These are phyloP conservation scores for Orbilia ellipsospora DNA, from an alignment of 2,329 filamentous ascomycete genomes.

Conservation along the genomic window DNA sequence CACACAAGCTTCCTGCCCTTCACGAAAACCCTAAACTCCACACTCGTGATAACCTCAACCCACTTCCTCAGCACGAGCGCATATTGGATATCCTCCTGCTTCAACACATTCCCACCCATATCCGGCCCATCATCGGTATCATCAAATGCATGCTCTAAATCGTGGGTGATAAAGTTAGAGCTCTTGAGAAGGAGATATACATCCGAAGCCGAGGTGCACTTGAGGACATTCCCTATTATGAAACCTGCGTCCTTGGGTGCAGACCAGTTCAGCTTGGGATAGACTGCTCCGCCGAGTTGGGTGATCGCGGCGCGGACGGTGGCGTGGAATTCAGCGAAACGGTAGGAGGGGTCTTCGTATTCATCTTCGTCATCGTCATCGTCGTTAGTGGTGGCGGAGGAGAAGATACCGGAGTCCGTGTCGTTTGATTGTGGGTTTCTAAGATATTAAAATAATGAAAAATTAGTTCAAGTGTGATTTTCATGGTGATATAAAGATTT, in stretches of 20 bases:
- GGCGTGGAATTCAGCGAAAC: constrained; percentile 78
- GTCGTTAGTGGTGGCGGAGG: constrained; percentile 31
- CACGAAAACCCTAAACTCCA: constrained; percentile 97
- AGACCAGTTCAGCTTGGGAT: constrained; percentile 97
- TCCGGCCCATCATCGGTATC: constrained; percentile 68
- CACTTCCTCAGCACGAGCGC: constrained; percentile 87
- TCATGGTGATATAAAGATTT: neutral
- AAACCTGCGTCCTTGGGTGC: constrained; percentile 94
- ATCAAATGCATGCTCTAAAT: constrained; percentile 92
- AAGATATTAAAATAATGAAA: neutral
- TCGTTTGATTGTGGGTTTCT: constrained; percentile 36
- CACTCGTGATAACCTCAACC: constrained; percentile 85
- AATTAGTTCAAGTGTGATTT: neutral
- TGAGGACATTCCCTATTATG: constrained; percentile 89
- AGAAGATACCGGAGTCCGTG: constrained; percentile 47
- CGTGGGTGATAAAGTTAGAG: constrained; percentile 93
- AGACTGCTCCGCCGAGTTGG: constrained; percentile 84
- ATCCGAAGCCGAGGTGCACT: constrained; percentile 88
- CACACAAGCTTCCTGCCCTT: constrained; percentile 81
- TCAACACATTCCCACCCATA: constrained; percentile 43
- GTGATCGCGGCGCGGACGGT: constrained; percentile 79
- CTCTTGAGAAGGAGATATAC: constrained; percentile 94
- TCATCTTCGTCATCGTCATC: constrained; percentile 59
- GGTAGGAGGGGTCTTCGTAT: constrained; percentile 65
- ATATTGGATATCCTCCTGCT: constrained; percentile 68